phyloP scores from a whole-genome alignment of 768 basidiomycete species.

The Megacollybia marginata region DNA sequence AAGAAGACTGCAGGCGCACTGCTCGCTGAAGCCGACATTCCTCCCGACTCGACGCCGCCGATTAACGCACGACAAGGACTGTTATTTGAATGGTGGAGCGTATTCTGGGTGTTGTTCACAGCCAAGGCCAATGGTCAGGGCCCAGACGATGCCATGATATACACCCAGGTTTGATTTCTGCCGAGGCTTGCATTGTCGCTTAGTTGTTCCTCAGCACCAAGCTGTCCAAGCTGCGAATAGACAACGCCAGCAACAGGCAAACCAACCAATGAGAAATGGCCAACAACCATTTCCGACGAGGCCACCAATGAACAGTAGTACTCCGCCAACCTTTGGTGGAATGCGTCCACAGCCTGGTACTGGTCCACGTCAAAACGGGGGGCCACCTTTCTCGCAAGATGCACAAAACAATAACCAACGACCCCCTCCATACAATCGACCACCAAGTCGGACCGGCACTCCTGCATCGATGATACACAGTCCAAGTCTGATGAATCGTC shows the following conservation, averaged over 20 bases:
- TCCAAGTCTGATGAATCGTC: constrained; percentile 29
- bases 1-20: constrained; percentile 66
- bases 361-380: too few relatives aligned
- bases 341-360: background rate
- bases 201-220: constrained; percentile 25
- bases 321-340: background rate
- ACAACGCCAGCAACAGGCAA: constrained; percentile 5
- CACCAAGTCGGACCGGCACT: constrained; percentile 55
- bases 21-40: constrained; percentile 57
- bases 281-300: constrained; percentile 12
- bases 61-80: constrained; percentile 81
- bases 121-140: constrained; percentile 66
- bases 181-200: constrained; percentile 4
- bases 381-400: background rate
- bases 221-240: constrained; percentile 14
- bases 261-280: constrained; percentile 15
- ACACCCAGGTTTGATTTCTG: constrained; percentile 54
- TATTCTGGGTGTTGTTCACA: constrained; percentile 81
- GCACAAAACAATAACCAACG: background rate
- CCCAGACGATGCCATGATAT: constrained; percentile 65
- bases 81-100: constrained; percentile 90
- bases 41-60: constrained; percentile 57
- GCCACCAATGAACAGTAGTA: constrained; percentile 5
- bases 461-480: constrained; percentile 42
- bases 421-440: constrained; percentile 27